Evolutionary conservation across 2,329 filamentous ascomycete genomes (phyloP).

Genomic region (Colletotrichum aenigma): DNA sequence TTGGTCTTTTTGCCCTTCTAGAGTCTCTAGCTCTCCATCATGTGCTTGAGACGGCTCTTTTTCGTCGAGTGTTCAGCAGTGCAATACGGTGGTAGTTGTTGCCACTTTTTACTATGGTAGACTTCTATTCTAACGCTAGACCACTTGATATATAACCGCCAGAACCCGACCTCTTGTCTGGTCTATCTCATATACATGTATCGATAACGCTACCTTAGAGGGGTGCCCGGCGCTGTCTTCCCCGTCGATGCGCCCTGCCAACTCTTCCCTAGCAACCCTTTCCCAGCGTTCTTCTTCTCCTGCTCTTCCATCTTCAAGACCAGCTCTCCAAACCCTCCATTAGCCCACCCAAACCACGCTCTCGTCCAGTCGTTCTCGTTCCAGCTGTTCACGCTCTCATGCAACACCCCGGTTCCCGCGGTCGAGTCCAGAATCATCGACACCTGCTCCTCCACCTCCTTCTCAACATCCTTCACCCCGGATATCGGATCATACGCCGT

Average conservation of each 20-base stretch:
- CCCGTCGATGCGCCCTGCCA: neutral
- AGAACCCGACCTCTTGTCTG: neutral
- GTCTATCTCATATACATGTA: neutral
- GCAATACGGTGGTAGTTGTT: neutral
- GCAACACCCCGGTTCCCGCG: conserved; percentile 47
- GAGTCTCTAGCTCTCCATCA: neutral
- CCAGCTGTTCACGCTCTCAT: conserved; percentile 52
- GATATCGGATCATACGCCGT: conserved; percentile 40
- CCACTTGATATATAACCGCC: neutral
- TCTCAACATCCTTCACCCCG: conserved; percentile 30
- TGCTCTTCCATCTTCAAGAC: conserved; percentile 30
- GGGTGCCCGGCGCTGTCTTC: neutral
- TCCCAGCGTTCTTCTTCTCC: neutral
- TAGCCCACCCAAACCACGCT: conserved; percentile 52
- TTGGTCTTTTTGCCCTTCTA: neutral
- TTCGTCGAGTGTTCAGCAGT: rapidly evolving
- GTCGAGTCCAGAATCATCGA: conserved; percentile 44
- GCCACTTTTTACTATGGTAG: no score
- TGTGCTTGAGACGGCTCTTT: no score
- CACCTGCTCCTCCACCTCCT: conserved; percentile 37
- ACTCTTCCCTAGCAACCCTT: neutral
- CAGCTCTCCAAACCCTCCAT: conserved; percentile 47
- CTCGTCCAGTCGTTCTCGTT: conserved; percentile 42
- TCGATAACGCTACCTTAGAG: neutral
- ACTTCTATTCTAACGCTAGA: neutral